Evolutionary conservation across 73 alveolate genomes (phyloP).

Genomic region (Halteria grandinella): DNA sequence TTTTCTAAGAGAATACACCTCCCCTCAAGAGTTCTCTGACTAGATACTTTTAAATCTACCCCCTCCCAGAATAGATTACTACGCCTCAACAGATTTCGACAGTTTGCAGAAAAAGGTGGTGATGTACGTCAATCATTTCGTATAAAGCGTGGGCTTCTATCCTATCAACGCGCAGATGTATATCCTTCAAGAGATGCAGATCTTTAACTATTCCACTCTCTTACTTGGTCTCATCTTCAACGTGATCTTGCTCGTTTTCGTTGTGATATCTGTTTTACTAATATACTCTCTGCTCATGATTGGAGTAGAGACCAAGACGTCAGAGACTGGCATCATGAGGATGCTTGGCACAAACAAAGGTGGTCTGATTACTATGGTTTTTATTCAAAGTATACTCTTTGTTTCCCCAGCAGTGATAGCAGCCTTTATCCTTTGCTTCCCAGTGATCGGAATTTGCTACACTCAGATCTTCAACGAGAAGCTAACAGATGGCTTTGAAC

Average conservation of each 20-base stretch:
- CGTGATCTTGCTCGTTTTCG: constrained; percentile 71
- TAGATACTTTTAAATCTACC: constrained; percentile 54
- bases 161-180: constrained; percentile 73
- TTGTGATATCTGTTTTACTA: constrained; percentile 73
- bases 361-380: constrained; percentile 63
- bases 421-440: constrained; percentile 71
- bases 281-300: constrained; percentile 75
- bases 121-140: constrained; percentile 58
- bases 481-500: constrained; percentile 62
- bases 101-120: constrained; percentile 62
- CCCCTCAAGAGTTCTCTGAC: constrained; percentile 30
- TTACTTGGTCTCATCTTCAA: constrained; percentile 74
- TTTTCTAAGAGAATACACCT: background rate
- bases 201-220: constrained; percentile 52
- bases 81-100: constrained; percentile 66
- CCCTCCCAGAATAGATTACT: constrained; percentile 38
- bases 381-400: constrained; percentile 65
- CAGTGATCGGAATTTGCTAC: constrained; percentile 48
- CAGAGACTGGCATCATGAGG: constrained; percentile 77
- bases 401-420: constrained; percentile 79
- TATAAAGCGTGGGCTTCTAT: constrained; percentile 70
- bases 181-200: constrained; percentile 60
- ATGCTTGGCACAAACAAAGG: constrained; percentile 74
- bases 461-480: constrained; percentile 39
- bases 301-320: constrained; percentile 75